Percentiles rank a stretch among this genome's conserved stretches.
These are phyloP conservation scores for Nymphaea colorata DNA, from an alignment of 164 flowering plant genomes.

Conservation along the genomic window DNA sequence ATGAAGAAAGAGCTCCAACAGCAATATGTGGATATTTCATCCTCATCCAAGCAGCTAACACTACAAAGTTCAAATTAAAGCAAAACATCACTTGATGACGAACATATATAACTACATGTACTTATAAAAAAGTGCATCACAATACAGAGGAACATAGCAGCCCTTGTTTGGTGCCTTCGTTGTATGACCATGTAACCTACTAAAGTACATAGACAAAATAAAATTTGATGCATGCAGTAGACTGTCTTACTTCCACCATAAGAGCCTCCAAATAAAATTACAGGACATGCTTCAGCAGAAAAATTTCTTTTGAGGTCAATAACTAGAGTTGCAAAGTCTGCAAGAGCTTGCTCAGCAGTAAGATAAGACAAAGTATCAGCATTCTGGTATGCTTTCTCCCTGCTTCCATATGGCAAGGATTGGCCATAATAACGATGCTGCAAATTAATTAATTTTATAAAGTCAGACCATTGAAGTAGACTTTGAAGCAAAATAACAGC, in stretches of 20 bases:
- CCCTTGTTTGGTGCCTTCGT: too few relatives aligned
- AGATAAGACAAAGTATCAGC: conserved; percentile 51
- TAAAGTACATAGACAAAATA: too few relatives aligned
- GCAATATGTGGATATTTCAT: conserved; percentile 87
- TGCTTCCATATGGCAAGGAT: conserved; percentile 81
- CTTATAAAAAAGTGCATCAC: too few relatives aligned
- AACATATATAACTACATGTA: too few relatives aligned
- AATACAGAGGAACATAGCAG: too few relatives aligned
- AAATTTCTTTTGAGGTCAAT: conserved; percentile 62
- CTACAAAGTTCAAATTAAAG: conserved; percentile 17
- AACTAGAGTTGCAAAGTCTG: conserved; percentile 67
- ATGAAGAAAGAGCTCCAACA: conserved; percentile 84
- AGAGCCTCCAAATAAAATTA: conserved; percentile 88
- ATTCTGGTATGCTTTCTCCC: conserved; percentile 54
- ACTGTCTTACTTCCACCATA: conserved; percentile 87
- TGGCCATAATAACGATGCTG: conserved; percentile 96
- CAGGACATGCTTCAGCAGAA: conserved; percentile 67
- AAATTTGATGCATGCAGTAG: too few relatives aligned
- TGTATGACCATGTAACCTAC: too few relatives aligned
- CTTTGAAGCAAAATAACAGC: too few relatives aligned
- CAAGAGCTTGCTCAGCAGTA: conserved; percentile 86
- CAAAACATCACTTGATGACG: too few relatives aligned
- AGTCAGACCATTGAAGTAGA: too few relatives aligned
- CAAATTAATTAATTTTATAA: not conserved
- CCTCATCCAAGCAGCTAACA: conserved; percentile 97